Evolutionary conservation across 495 filamentous ascomycete species (phyloP), one percentile per base, ranked within the genome.

Genomic region (Chaetomium fimeti): DNA sequence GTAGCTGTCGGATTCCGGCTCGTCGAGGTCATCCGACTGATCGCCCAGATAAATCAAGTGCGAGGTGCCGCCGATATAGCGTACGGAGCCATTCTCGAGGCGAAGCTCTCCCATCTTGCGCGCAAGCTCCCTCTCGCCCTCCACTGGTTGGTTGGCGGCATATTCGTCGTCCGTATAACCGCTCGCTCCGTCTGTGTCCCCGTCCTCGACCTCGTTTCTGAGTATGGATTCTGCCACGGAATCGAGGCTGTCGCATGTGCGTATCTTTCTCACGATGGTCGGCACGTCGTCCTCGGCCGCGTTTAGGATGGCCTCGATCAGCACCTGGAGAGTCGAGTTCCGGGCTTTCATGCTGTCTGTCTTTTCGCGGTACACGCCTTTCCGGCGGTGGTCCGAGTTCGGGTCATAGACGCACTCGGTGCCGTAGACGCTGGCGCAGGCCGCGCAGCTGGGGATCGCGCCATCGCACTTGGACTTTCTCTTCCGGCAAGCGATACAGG

Each of bases 391-490:
- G 75, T 98, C 94, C 61, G 91, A 94, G 71, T 91, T 95, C 7
- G 92, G 94, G 73, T 98, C 95, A 81, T 98, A 98, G 57, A 96
- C 81, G 76, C 92, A 92, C 67, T 88, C 87, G 48, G 94, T 98
- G 64, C 93, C 89, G 71, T 98, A 98, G 47, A 98, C 95, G 53
- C 91, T 95, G 27, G 91, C 85, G 76, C 94, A 98, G 27, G 94
- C 94, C 20, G 94, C 92, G 71, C 94, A 98, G 67, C 90, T 91
- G 5, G 94, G 94, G 3, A 89, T 83, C 43, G 93, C 91, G 57
- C 94, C 95, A 76, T 98, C 95, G 76, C 94, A 98, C 86, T 96
- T 96, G 52, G 90, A 93, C 73, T 96, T 96, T 53, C 92, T 81
- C 69, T 85, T 86, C n/a, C 93, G 87, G 72, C 92, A 96, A 22